Conservation (phyloP, 2,329 filamentous ascomycete genomes). For the Penicillium sp. region DNA sequence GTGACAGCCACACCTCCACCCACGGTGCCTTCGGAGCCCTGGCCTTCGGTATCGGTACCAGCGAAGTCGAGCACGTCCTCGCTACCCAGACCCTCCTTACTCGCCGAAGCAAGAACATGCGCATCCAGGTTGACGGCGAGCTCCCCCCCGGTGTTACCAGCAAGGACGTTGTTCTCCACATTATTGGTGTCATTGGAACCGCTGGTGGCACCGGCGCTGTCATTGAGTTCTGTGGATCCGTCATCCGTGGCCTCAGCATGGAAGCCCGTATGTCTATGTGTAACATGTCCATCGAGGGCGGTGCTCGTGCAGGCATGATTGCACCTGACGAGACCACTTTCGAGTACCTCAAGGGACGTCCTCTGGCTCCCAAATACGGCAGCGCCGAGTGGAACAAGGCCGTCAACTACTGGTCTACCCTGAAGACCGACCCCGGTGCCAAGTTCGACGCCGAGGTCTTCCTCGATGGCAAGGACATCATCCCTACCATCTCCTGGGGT, state of each 20-base stretch:
- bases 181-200: constrained; percentile 91
- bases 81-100: constrained; percentile 95
- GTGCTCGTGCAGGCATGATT: constrained; percentile 93
- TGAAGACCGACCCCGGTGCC: constrained; percentile 82
- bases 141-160: constrained; percentile 88
- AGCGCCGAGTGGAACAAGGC: constrained; percentile 89
- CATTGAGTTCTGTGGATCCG: constrained; percentile 95
- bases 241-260: constrained; percentile 86
- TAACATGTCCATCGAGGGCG: constrained; percentile 98
- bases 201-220: constrained; percentile 92
- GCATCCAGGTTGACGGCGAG: constrained; percentile 89
- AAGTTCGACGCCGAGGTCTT: constrained; percentile 87
- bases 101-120: constrained; percentile 97
- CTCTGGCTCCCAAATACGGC: constrained; percentile 79
- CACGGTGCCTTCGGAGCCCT: constrained; percentile 94
- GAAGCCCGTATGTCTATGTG: constrained; percentile 99
- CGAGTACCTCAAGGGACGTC: constrained; percentile 88
- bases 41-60: constrained; percentile 96
- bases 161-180: constrained; percentile 91
- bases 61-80: constrained; percentile 96
- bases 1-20: constrained; percentile 96
- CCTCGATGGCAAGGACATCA: constrained; percentile 88
- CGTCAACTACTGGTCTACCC: constrained; percentile 78
- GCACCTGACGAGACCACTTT: constrained; percentile 93
- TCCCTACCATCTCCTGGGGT: constrained; percentile 93